Percentiles rank a stretch among this genome's conserved stretches.
These are phyloP conservation scores for Urtica urens DNA, from an alignment of 306 rosid genomes.

Conservation along the genomic window DNA sequence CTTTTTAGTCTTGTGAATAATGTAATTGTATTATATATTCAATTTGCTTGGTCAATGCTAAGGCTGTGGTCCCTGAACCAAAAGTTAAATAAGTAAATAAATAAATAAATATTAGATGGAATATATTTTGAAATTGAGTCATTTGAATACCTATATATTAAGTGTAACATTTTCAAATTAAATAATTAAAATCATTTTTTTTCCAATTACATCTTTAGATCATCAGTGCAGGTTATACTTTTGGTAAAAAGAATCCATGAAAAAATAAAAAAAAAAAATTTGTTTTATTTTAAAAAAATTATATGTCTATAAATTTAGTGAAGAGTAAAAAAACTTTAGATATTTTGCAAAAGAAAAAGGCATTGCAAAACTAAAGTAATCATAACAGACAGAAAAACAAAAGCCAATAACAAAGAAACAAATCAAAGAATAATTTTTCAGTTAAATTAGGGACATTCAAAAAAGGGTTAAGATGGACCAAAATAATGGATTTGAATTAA, in stretches of 20 bases:
- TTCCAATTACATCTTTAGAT: too few species aligned
- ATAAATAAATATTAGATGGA: too few species aligned
- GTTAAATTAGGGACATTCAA: background rate
- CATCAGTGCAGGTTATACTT: too few species aligned
- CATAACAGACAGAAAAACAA: background rate
- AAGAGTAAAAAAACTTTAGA: too few species aligned
- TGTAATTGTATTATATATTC: constrained; percentile 12
- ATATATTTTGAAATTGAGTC: constrained; percentile 13
- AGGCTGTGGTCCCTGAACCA: constrained; percentile 21
- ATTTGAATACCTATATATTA: constrained; percentile 10
- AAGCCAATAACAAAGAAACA: background rate
- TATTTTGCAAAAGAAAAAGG: background rate
- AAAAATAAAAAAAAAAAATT: background rate
- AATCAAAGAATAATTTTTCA: background rate
- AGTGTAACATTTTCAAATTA: constrained; percentile 11
- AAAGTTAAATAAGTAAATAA: constrained; percentile 9
- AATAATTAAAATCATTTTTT: background rate
- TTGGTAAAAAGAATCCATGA: background rate
- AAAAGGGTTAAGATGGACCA: background rate
- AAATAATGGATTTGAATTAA: background rate
- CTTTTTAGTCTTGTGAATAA: constrained; percentile 18
- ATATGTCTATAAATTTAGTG: background rate
- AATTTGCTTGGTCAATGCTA: constrained; percentile 30
- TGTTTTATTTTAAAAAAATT: background rate
- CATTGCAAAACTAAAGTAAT: background rate